Evolutionary conservation across 208 protist species (phyloP).

Genomic region (Crithidia thermophila): DNA sequence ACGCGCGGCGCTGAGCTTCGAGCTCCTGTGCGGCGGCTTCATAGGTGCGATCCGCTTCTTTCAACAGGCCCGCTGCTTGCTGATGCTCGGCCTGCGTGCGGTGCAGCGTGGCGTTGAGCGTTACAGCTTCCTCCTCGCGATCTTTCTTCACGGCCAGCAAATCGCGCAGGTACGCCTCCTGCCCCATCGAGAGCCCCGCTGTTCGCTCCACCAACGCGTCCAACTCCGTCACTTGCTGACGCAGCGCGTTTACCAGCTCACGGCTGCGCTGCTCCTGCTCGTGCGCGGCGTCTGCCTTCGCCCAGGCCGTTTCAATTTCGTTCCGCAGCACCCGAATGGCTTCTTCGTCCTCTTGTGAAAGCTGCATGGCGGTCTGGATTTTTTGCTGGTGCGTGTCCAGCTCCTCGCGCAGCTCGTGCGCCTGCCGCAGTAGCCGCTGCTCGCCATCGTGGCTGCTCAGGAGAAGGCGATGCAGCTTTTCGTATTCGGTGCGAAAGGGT

Average conservation of each 20-base stretch:
- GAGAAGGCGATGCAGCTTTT: conserved; percentile 97
- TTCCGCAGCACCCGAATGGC: conserved; percentile 93
- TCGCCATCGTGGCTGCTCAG: conserved; percentile 98
- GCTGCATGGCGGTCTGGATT: conserved; percentile 96
- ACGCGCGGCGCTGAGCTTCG: conserved; percentile 44
- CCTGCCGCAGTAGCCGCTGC: conserved; percentile 95
- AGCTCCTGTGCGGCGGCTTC: conserved; percentile 36
- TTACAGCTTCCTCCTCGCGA: conserved; percentile 89
- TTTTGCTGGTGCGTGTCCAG: conserved; percentile 96
- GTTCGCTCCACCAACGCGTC: conserved; percentile 94
- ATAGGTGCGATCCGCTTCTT: conserved; percentile 6
- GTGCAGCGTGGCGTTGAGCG: conserved; percentile 59
- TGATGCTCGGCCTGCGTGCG: conserved; percentile 76
- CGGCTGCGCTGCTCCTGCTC: conserved; percentile 96
- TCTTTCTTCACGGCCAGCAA: conserved; percentile 93
- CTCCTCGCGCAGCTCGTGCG: conserved; percentile 94
- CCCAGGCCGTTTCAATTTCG: conserved; percentile 98
- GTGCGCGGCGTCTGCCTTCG: conserved; percentile 97
- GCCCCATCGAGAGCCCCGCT: conserved; percentile 90
- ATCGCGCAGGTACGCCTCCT: conserved; percentile 96
- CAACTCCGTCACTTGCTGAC: conserved; percentile 95
- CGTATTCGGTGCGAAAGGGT: conserved; percentile 96
- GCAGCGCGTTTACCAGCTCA: conserved; percentile 94
- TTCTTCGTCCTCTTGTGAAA: conserved; percentile 97
- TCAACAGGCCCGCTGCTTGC: conserved; percentile 17